Evolutionary conservation across 441 rosid genomes (phyloP).

Genomic region (Melianthus villosus): DNA sequence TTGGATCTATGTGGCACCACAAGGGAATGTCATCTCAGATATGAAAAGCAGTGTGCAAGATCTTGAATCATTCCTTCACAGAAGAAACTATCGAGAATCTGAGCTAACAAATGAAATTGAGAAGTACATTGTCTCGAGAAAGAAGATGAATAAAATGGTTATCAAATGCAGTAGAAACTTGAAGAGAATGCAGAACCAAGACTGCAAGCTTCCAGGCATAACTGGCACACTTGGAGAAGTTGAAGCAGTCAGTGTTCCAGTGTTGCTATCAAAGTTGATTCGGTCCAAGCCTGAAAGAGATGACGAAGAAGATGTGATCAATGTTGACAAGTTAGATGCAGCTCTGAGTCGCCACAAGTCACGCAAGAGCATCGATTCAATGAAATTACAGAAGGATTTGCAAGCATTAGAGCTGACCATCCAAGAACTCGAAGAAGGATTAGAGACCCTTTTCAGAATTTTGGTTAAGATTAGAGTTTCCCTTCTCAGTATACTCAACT

Average conservation of each 20-base stretch:
- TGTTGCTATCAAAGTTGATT: constrained; percentile 22
- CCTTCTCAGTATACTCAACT: constrained; percentile 14
- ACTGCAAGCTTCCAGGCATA: not conserved
- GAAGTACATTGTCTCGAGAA: constrained; percentile 11
- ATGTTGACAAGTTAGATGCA: constrained; percentile 6
- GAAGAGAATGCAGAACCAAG: constrained; percentile 3
- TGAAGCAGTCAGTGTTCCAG: constrained; percentile 7
- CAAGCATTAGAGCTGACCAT: constrained; percentile 6
- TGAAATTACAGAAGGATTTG: not conserved
- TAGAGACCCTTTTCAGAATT: constrained; percentile 13
- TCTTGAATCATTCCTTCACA: constrained; percentile 15
- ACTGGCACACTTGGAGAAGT: constrained; percentile 10
- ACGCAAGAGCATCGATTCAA: constrained; percentile 4
- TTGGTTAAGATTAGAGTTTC: constrained; percentile 19
- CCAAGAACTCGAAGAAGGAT: constrained; percentile 7
- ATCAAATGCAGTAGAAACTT: not conserved
- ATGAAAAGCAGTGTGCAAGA: constrained; percentile 12
- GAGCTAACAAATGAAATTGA: too few relatives aligned
- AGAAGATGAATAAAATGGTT: constrained; percentile 11
- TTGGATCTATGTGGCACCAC: constrained; percentile 21
- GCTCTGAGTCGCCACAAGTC: constrained; percentile 9
- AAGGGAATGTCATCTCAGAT: constrained; percentile 20
- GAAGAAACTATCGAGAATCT: constrained; percentile 15
- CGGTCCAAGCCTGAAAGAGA: constrained; percentile 8
- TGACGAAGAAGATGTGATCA: too few relatives aligned